phyloP scores from a whole-genome alignment of 305 asterid genomes.

The Fraxinus sp. region DNA sequence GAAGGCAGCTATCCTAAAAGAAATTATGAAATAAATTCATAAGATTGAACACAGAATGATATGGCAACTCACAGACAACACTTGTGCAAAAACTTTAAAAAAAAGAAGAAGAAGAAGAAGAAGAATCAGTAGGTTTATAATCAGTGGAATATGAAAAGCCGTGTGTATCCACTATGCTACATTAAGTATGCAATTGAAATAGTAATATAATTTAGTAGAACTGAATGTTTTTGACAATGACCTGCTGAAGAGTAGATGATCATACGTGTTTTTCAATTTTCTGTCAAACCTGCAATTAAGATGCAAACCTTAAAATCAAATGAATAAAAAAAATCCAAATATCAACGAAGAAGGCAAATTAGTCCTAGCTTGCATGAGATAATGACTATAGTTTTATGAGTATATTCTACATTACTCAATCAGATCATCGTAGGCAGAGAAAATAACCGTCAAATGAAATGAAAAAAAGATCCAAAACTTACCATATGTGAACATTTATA shows the following conservation, averaged over 20 bases:
- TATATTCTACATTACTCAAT: neutral
- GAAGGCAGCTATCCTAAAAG: neutral
- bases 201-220: neutral
- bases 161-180: neutral
- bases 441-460: neutral
- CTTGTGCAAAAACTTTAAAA: constrained; percentile 42
- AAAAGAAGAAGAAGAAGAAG: too few species aligned
- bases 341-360: neutral
- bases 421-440: neutral
- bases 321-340: neutral
- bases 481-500: constrained; percentile 95
- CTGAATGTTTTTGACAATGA: constrained; percentile 20
- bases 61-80: neutral
- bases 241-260: constrained; percentile 98
- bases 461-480: constrained; percentile 27
- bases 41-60: neutral
- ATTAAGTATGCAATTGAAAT: neutral
- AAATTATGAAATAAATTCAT: neutral
- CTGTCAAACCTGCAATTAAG: constrained; percentile 83
- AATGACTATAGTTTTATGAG: neutral
- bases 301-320: neutral
- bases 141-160: neutral
- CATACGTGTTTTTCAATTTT: constrained; percentile 86
- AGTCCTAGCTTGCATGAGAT: neutral
- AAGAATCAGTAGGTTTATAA: neutral